Evolutionary conservation across 805 yeast genomes (phyloP), one percentile per base, ranked within the genome.

Genomic region (Kodamaea restingae): DNA sequence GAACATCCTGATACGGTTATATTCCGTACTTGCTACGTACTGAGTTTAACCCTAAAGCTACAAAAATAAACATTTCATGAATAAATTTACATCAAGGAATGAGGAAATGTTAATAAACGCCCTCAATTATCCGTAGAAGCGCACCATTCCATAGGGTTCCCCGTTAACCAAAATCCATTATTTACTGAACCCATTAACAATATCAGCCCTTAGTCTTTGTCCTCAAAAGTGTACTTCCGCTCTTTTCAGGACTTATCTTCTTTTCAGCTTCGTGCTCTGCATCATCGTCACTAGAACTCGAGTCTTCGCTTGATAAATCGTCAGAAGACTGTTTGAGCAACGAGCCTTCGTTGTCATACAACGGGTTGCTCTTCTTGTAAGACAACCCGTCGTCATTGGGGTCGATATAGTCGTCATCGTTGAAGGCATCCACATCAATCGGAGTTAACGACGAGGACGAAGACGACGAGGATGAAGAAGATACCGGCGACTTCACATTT

Each of bases 311-410:
- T 4, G 54, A 52, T n/a, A 50, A 43, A 21, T 52, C 58, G 22
- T 53, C 53, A 18, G 14, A 31, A 15, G 22, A 15, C 29, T 17
- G 22, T 15, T 18, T 31, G 20, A 47, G 35, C 35, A 47, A 38
- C 7, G 45, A 30, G 3, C 50, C 50, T 11, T 41, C 46, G 8
- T 76, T 63, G 46, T 73, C 78, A 51, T 83, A 82, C 39, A 82
- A 58, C 4, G 86, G 82, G 50, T 80, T 77, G 29, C 71, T 63
- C 54, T 77, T 81, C 38, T 78, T 77, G 57, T 84, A 84, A 1
- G 86, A 80, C 53, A 76, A 78, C 0, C 91, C 91, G 52, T 84
- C 91, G 56, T 84, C 91, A 52, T 84, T 82, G 1, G 91, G 90
- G 54, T 84, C 90, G 49, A 76, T 78, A 51, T 84, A 82, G 44